phyloP scores from a whole-genome alignment of 306 rosid genomes.

The Dicorynia guianensis region DNA sequence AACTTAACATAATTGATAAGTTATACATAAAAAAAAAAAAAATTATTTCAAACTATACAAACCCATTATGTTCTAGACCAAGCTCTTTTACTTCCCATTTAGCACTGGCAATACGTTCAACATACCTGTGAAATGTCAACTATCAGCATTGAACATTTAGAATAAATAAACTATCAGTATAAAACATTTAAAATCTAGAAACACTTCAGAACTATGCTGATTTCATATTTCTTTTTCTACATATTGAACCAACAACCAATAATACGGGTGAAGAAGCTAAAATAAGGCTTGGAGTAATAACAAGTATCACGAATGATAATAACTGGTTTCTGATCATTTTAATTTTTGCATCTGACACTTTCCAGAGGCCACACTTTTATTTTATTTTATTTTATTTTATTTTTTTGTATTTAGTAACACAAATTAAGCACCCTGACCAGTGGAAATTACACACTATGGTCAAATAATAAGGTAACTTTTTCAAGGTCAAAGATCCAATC shows the following conservation, averaged over 20 bases:
- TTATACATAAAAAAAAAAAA: constrained; percentile 30
- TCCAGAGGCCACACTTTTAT: constrained; percentile 2
- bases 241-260: constrained; percentile 26
- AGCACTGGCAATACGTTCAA: constrained; percentile 87
- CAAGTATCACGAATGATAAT: constrained; percentile 8
- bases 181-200: constrained; percentile 11
- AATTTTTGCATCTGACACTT: not conserved
- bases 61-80: constrained; percentile 98
- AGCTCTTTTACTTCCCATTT: constrained; percentile 98
- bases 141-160: constrained; percentile 3
- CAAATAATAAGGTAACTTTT: not conserved
- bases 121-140: constrained; percentile 67
- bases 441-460: not conserved
- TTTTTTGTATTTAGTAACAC: constrained; percentile 20
- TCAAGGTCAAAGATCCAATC: no score
- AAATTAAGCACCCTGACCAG: constrained; percentile 5
- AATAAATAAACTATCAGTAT: not conserved
- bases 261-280: constrained; percentile 14
- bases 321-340: constrained; percentile 13
- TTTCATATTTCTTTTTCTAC: constrained; percentile 10
- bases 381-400: no score
- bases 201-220: not conserved
- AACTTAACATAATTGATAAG: constrained; percentile 8
- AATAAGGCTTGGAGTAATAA: constrained; percentile 8
- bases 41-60: constrained; percentile 47